Evolutionary conservation across 352 stramenopile genomes (phyloP), one percentile per base, ranked within the genome.

Genomic region (Salisapilia sapeloensis): DNA sequence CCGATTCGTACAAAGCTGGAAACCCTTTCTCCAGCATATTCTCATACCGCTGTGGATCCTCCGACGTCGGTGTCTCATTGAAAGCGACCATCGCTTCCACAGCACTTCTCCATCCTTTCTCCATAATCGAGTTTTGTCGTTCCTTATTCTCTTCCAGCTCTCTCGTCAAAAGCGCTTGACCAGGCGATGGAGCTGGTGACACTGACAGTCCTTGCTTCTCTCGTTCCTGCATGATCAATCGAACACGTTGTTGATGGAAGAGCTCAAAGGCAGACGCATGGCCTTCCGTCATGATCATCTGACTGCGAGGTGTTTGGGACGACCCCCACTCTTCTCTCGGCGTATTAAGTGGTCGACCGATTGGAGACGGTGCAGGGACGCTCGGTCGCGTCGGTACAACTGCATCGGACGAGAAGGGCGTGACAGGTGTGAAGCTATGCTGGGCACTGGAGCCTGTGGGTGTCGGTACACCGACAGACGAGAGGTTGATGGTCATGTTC

Each of bases 71-170:
- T n/a, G n/a, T n/a, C n/a, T n/a, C n/a, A 29, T 64, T 80, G 39
- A 77, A 61, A 11, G 53, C 56, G 38, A 83, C 72, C 65, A 84
- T 87, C 13, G 70, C 72, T 19, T 85, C 69, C 20, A 84, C 71
- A 5, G 75, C 75, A 33, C 67, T 80, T 46, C 83, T 91, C 75
- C 75, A 91, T 6, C 75, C 75, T 47, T 86, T 81, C 15, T 91
- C 71, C 69, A 91, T 84, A 38, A 91, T 86, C 19, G 75, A 71
- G 15, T 81, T 81, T 53, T 89, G 72, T 6, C 72, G 66, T 38
- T 91, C 75, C 30, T 86, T 91, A 50, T 91, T 91, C 6, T 71
- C 75, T 35, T 83, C 71, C 16, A 91, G 49, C 33, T 91, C 75
- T 41, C 86, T 87, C n/a, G 75, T 91, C 6, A 91, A 54, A 55